Base-by-base conservation (phyloP, 441 rosid species). In the Jatropha multifida region DNA sequence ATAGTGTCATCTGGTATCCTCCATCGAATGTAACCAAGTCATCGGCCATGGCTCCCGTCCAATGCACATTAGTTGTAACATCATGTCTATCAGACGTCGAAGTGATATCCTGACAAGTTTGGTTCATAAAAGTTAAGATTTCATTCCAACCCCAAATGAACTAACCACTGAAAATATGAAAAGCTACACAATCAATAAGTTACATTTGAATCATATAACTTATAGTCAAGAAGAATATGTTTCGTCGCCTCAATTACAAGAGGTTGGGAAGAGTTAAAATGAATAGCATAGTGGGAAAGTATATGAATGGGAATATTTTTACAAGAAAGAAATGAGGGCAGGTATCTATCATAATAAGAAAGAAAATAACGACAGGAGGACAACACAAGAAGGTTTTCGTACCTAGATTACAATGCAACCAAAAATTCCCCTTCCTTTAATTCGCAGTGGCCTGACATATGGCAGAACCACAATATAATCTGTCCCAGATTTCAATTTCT, bases 21-120 rank as follows among this genome's bases (percentile, higher is more conserved):
- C 88, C 92, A 7, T 86, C 91, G 32, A 90, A 93, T 40, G 83
- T 86, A 18, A 90, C 84, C 86, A 89, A 68, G 87, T 95, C 83
- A 42, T 83, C 86, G 0, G 83, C 80, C 49, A 83, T 66, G 49
- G 79, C 80, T 12, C 99, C 98, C 0, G 63, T 85, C 98, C 99
- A 95, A 1, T 74, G 86, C 79, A 91, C 86, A 27, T 82, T 88
- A 8, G 89, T 87, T 9, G 87, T 84, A 20, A 82, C 85, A 58
- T 83, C 80, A 9, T 67, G 72, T 49, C n/a, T 85, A 67, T 66
- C 75, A 7, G 81, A 71, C 23, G 84, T 84, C 4, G 88, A 82
- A 27, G 85, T 73, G 61, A 90, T 82, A 85, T 88, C 88, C 97
- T 94, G 83, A 65, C 55, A 76, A 66, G 15, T 81, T 76, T 65